Conservation (phyloP, 176 grass and related monocot species). For the Oryza officinalis region DNA sequence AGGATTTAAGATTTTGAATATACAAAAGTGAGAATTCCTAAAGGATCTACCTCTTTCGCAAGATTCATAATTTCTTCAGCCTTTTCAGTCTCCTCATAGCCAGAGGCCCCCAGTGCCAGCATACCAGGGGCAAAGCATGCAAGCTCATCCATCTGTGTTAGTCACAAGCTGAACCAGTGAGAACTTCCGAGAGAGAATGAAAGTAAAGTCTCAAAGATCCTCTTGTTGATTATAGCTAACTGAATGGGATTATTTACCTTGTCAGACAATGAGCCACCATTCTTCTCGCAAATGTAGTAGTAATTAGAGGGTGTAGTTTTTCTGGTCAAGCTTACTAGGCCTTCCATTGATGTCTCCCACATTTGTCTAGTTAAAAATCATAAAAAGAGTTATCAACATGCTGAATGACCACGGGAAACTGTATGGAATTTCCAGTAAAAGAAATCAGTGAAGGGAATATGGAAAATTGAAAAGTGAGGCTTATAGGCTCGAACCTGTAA, state of each 20-base stretch:
- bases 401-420: slow-evolving; percentile 11
- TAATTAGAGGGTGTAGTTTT: slow-evolving; percentile 91
- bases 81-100: slow-evolving; percentile 85
- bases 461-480: slow-evolving; percentile 20
- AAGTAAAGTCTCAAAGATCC: slow-evolving; percentile 35
- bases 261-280: slow-evolving; percentile 75
- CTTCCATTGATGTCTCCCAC: slow-evolving; percentile 99
- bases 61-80: slow-evolving; percentile 83
- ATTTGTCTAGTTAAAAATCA: slow-evolving; percentile 69
- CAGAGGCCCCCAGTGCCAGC: slow-evolving; percentile 91
- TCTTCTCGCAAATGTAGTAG: slow-evolving; percentile 95
- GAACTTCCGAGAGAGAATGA: slow-evolving; percentile 23
- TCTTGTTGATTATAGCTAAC: slow-evolving; percentile 19
- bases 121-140: slow-evolving; percentile 99
- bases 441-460: not conserved
- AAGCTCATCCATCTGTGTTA: slow-evolving; percentile 95
- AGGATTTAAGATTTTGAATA: slow-evolving; percentile 15
- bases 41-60: slow-evolving; percentile 80
- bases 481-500: slow-evolving; percentile 71
- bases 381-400: slow-evolving; percentile 23
- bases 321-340: slow-evolving; percentile 76
- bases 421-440: slow-evolving; percentile 24
- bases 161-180: slow-evolving; percentile 38
- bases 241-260: slow-evolving; percentile 59
- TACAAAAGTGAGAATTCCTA: slow-evolving; percentile 7